Percentiles rank a stretch among this genome's conserved stretches.
phyloP scores from a whole-genome alignment of 108 stramenopile species.

The Cyclotella baltica region DNA sequence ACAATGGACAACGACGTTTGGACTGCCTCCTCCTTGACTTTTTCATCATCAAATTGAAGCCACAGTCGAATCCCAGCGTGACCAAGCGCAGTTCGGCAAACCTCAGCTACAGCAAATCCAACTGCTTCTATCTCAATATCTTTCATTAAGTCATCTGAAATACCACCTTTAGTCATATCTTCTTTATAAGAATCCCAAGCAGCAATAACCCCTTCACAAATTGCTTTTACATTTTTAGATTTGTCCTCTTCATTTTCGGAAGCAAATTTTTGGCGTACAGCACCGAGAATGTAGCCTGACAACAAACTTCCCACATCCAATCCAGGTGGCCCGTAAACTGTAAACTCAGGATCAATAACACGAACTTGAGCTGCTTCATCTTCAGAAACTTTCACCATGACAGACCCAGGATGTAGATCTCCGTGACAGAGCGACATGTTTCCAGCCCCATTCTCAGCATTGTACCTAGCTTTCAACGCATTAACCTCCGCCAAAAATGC shows the following conservation, averaged over 20 bases:
- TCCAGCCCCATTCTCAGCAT: conserved; percentile 52
- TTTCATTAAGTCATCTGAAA: conserved; percentile 52
- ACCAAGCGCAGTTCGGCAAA: conserved; percentile 77
- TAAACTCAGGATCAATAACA: conserved; percentile 89
- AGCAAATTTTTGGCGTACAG: conserved; percentile 70
- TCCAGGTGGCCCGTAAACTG: conserved; percentile 84
- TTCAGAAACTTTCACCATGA: conserved; percentile 64
- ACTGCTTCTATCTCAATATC: conserved; percentile 76
- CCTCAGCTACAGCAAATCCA: conserved; percentile 81
- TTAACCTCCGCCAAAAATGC: conserved; percentile 71
- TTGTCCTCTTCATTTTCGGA: conserved; percentile 32
- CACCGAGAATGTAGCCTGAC: conserved; percentile 74
- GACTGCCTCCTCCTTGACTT: conserved; percentile 61
- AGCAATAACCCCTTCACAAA: conserved; percentile 52
- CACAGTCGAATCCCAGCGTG: conserved; percentile 80
- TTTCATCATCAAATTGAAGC: conserved; percentile 82
- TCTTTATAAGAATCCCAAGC: conserved; percentile 65
- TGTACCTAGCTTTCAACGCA: conserved; percentile 68
- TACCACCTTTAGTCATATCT: conserved; percentile 51
- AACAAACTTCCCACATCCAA: conserved; percentile 83
- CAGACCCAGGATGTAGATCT: conserved; percentile 85
- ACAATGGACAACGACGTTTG: conserved; percentile 72
- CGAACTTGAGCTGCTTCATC: conserved; percentile 47
- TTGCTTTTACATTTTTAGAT: conserved; percentile 40
- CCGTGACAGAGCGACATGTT: conserved; percentile 75